Evolutionary conservation across 306 rosid genomes (phyloP).

Genomic region (Medicago lupulina): DNA sequence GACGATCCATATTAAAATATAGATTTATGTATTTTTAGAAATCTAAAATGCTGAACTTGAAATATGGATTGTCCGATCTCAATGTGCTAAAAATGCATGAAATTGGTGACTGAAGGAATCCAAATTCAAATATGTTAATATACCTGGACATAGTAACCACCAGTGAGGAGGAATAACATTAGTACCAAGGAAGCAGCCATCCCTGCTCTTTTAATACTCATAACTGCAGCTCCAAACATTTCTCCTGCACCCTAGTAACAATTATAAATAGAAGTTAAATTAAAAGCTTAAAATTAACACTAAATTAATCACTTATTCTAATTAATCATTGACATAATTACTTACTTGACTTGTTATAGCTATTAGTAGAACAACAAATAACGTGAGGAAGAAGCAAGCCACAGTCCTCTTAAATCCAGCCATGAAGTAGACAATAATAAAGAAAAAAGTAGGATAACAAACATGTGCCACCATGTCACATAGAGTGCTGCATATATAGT

Average conservation of each 20-base stretch:
- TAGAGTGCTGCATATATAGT: conserved; percentile 86
- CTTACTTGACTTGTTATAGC: conserved; percentile 94
- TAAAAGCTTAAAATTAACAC: conserved; percentile 20
- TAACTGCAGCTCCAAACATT: conserved; percentile 83
- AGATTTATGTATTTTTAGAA: too few relatives aligned
- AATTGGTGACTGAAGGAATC: too few relatives aligned
- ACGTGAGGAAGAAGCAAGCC: conserved; percentile 74
- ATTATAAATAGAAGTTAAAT: background rate
- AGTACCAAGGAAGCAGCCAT: conserved; percentile 81
- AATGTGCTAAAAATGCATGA: too few relatives aligned
- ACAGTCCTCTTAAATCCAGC: conserved; percentile 85
- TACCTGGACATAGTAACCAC: conserved; percentile 98
- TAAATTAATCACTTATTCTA: background rate
- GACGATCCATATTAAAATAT: too few relatives aligned
- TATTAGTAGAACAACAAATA: conserved; percentile 65
- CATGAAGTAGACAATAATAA: conserved; percentile 84
- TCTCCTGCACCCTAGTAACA: conserved; percentile 87
- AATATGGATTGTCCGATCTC: too few relatives aligned
- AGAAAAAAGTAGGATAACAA: conserved; percentile 80
- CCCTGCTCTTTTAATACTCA: conserved; percentile 86
- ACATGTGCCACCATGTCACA: conserved; percentile 95
- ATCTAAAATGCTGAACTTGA: too few relatives aligned
- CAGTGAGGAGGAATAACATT: conserved; percentile 91
- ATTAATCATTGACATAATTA: conserved; percentile 4
- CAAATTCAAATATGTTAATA: too few relatives aligned